These are phyloP conservation scores for Trifolium pratense DNA, from an alignment of 306 rosid species.

Conservation along the genomic window DNA sequence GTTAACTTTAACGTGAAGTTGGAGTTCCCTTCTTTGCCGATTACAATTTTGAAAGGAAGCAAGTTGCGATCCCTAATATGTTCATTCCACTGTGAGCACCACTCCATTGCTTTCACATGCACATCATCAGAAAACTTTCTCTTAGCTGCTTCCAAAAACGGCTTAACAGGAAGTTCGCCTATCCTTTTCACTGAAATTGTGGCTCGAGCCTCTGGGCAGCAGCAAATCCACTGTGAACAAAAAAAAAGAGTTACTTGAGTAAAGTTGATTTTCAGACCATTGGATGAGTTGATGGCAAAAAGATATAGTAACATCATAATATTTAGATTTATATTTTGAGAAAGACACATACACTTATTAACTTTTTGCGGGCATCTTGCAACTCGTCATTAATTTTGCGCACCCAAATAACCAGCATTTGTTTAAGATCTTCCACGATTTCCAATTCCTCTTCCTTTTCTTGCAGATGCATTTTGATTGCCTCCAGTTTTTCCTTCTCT, in stretches of 20 bases:
- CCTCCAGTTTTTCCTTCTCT: slow-evolving; percentile 58
- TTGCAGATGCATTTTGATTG: slow-evolving; percentile 46
- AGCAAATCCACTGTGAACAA: slow-evolving; percentile 48
- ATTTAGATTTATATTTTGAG: too few species aligned
- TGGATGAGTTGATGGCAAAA: neutral
- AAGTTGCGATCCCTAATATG: slow-evolving; percentile 71
- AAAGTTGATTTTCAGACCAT: too few species aligned
- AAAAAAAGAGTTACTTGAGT: neutral
- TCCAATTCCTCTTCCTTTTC: slow-evolving; percentile 72
- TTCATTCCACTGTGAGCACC: slow-evolving; percentile 61
- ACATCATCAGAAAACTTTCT: slow-evolving; percentile 44
- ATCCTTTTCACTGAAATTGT: slow-evolving; percentile 49
- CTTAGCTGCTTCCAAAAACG: slow-evolving; percentile 56
- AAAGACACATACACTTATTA: slow-evolving; percentile 62
- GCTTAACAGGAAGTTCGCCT: slow-evolving; percentile 55
- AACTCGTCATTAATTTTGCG: slow-evolving; percentile 78
- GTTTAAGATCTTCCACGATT: slow-evolving; percentile 36
- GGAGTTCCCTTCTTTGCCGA: slow-evolving; percentile 34
- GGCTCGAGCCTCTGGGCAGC: slow-evolving; percentile 27
- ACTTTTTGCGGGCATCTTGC: slow-evolving; percentile 82
- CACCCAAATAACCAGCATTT: slow-evolving; percentile 61
- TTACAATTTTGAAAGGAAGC: slow-evolving; percentile 67
- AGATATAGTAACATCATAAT: neutral
- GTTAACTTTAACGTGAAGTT: neutral
- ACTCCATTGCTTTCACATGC: too few species aligned